A percentile compares a stretch with the other conserved stretches of the same genome.
Conservation (phyloP, 345 rosid genomes). For the Populus tremula region DNA sequence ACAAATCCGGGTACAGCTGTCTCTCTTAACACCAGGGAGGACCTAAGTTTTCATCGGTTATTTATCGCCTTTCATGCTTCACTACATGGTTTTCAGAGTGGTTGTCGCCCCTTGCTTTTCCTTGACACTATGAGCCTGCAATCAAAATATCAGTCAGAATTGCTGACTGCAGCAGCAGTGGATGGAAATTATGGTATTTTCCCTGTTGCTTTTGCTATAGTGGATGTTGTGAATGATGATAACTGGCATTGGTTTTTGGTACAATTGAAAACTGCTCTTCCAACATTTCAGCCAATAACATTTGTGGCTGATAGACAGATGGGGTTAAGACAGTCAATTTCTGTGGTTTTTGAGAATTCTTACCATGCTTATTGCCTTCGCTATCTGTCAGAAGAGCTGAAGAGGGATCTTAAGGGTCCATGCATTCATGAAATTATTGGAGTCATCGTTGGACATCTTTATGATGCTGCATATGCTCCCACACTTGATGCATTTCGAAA, state of each 20-base stretch:
- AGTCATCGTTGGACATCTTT: conserved; percentile 17
- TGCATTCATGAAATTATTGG: conserved; percentile 21
- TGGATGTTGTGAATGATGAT: conserved; percentile 24
- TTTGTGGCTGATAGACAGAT: conserved; percentile 18
- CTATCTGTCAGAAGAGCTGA: conserved; percentile 34
- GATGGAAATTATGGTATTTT: conserved; percentile 29
- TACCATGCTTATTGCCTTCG: conserved; percentile 23
- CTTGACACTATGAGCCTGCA: conserved; percentile 20
- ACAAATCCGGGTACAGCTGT: conserved; percentile 25
- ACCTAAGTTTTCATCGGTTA: conserved; percentile 19
- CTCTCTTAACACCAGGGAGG: conserved; percentile 17
- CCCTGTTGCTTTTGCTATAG: conserved; percentile 26
- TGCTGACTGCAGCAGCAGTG: conserved; percentile 29
- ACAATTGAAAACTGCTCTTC: conserved; percentile 17
- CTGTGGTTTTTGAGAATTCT: conserved; percentile 21
- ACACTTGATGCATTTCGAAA: conserved; percentile 22
- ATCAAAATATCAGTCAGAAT: conserved; percentile 23
- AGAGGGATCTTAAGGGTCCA: conserved; percentile 24
- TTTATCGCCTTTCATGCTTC: conserved; percentile 28
- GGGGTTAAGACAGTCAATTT: conserved; percentile 17
- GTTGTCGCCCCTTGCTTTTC: conserved; percentile 27
- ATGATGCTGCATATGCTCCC: conserved; percentile 27
- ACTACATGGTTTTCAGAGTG: conserved; percentile 27
- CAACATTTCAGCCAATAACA: conserved; percentile 17
- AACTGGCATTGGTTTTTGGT: conserved; percentile 34